Percentiles rank a stretch among this genome's conserved stretches.
These are phyloP conservation scores for Fusarium paranaense DNA, from an alignment of 2,329 filamentous ascomycete genomes.

Conservation along the genomic window DNA sequence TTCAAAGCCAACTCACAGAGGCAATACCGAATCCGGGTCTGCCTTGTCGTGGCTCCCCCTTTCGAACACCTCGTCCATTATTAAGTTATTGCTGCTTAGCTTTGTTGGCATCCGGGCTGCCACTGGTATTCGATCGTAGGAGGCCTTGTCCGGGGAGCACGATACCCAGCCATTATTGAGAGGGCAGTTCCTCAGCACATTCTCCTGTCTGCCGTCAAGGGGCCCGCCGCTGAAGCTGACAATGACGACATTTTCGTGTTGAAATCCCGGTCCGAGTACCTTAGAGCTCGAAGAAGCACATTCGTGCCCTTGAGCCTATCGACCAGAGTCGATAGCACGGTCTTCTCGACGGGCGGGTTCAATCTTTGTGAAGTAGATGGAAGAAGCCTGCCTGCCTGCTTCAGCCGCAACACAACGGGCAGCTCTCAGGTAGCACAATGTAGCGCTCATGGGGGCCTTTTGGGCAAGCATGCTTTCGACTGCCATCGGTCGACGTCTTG, in stretches of 20 bases:
- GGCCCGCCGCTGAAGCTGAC: background rate
- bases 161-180: background rate
- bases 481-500: slow-evolving; percentile 75
- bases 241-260: background rate
- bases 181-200: background rate
- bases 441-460: slow-evolving; percentile 79
- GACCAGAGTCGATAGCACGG: background rate
- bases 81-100: background rate
- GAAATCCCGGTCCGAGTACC: background rate
- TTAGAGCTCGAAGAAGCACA: background rate
- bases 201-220: background rate
- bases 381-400: background rate
- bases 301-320: background rate
- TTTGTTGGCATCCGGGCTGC: background rate
- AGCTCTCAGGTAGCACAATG: slow-evolving; percentile 75
- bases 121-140: background rate
- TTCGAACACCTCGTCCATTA: background rate
- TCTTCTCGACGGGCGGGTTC: background rate
- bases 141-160: background rate
- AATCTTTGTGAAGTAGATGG: slow-evolving; percentile 10
- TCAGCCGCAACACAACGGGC: slow-evolving; percentile 58
- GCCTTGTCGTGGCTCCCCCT: background rate
- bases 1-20: slow-evolving; percentile 12
- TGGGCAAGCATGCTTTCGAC: slow-evolving; percentile 67
- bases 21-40: background rate